Evolutionary conservation across 2,329 filamentous ascomycete genomes (phyloP), one percentile per base, ranked within the genome.

Genomic region (Hypomyces rosellus): DNA sequence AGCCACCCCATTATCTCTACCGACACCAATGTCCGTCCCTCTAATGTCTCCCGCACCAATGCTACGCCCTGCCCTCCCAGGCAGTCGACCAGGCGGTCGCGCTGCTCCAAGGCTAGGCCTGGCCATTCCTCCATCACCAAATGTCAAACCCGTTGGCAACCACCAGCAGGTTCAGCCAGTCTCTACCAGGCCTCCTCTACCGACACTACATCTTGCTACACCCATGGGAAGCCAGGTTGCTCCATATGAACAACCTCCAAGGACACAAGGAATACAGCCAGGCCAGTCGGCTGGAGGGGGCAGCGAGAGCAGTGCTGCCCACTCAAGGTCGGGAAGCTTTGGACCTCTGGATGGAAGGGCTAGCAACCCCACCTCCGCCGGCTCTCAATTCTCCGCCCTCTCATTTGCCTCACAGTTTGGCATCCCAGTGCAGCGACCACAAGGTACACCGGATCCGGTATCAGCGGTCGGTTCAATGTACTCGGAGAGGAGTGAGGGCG

Each of bases 101-200:
- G 77, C 86, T 56, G 77, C 86, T 48, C 89, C 89, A 25, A 84
- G 87, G 61, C 79, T 97, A 52, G 92, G 90, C 41, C 81, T 97
- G 50, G 88, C 91, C 42, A 97, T 97, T 52, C 92, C 92, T 36
- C 84, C 88, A 1, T 95, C 89, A 34, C 88, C 89, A 45, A 92
- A 83, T 70, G 85, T 77, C 55, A 89, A 91, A 67, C 84, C 91
- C 2, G 82, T 93, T 46, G 80, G 79, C 58, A 76, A 74, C 58
- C 76, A 74, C 58, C 76, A 61, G 70, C 69, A 58, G 12, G 48
- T 55, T 15, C 67, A 54, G 56, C 62, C 63, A 59, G 65, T 61
- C 60, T 63, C 61, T 4, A 60, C 66, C 22, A 64, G 69, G 49
- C 68, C 88, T 20, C 73, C 82, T 20, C 81, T 88, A 25, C 90